phyloP scores from a whole-genome alignment of 495 filamentous ascomycete genomes.

The Sphaerosporella brunnea region DNA sequence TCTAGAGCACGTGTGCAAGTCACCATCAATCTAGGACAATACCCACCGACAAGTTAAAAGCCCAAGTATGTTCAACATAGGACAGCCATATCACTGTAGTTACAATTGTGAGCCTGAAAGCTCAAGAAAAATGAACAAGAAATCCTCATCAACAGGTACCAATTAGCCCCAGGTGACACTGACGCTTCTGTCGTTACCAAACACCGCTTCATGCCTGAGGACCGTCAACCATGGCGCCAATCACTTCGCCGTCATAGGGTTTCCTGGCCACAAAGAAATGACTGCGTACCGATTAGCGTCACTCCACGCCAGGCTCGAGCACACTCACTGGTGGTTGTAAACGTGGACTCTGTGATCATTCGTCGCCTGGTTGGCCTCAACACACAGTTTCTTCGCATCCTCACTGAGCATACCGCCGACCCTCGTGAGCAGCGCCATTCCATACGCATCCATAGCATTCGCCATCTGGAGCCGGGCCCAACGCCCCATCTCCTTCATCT shows the following conservation, averaged over 20 bases:
- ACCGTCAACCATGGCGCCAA: too few species aligned
- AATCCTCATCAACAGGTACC: too few species aligned
- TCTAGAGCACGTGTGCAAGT: too few species aligned
- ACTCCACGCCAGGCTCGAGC: neutral
- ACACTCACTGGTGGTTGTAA: constrained; percentile 26
- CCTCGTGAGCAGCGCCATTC: constrained; percentile 13
- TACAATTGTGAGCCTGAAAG: too few species aligned
- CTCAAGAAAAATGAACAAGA: too few species aligned
- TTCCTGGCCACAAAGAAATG: constrained; percentile 3
- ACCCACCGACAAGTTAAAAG: too few species aligned
- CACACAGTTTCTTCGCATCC: constrained; percentile 13
- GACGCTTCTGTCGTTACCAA: too few species aligned
- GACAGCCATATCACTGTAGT: too few species aligned
- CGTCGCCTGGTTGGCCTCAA: constrained; percentile 36
- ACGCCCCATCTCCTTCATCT: constrained; percentile 13
- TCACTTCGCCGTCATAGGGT: neutral
- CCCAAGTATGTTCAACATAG: too few species aligned
- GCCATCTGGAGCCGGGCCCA: constrained; percentile 3
- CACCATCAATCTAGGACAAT: too few species aligned
- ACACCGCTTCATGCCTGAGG: too few species aligned
- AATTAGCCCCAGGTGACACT: too few species aligned
- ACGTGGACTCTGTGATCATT: constrained; percentile 35
- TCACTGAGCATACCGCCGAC: constrained; percentile 2
- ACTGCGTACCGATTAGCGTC: neutral
- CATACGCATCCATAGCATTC: constrained; percentile 12